Evolutionary conservation across 768 basidiomycete species (phyloP).

Genomic region (Tulasnella sp.): DNA sequence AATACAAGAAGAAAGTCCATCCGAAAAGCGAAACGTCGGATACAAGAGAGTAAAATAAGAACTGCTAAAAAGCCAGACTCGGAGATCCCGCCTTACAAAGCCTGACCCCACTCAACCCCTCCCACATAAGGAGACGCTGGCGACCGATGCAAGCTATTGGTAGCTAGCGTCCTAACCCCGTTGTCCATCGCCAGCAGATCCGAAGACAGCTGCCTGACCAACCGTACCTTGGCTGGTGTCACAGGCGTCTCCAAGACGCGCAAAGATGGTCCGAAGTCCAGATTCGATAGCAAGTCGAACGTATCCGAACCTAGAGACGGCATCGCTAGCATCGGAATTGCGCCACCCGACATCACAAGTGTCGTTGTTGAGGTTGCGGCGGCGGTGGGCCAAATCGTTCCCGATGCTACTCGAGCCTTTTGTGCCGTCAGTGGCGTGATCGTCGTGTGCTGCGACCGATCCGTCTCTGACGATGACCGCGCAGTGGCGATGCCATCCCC

Average conservation of each 20-base stretch:
- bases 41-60: background rate
- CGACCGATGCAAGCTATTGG: background rate
- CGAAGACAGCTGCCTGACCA: no score
- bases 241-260: background rate
- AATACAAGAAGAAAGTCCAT: background rate
- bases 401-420: background rate
- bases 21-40: background rate
- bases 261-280: slow-evolving; percentile 3
- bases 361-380: background rate
- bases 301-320: background rate
- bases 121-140: background rate
- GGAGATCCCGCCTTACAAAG: background rate
- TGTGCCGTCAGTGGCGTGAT: background rate
- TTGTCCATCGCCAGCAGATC: background rate
- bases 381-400: background rate
- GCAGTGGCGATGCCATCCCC: no score
- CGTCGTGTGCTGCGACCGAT: background rate
- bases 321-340: background rate
- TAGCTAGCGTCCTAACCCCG: background rate
- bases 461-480: slow-evolving; percentile 3
- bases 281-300: slow-evolving; percentile 2
- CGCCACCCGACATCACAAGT: background rate
- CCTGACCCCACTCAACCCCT: slow-evolving; percentile 6
- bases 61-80: background rate
- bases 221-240: no score